phyloP scores from a whole-genome alignment of 345 rosid species.

The Salix purpurea region DNA sequence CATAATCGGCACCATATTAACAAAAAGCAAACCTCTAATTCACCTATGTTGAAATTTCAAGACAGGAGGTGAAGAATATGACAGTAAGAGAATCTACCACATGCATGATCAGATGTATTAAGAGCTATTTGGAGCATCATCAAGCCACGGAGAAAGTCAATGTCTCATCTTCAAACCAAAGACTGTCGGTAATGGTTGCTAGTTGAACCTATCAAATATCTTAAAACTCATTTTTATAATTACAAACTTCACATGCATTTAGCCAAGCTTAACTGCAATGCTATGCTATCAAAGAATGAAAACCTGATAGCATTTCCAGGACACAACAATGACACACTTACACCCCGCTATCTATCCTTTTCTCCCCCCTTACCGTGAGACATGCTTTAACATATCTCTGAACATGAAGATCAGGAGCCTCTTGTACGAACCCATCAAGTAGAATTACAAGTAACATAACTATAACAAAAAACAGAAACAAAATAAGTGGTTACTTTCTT shows the following conservation, averaged over 20 bases:
- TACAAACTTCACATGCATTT: background rate
- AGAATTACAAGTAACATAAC: too few relatives aligned
- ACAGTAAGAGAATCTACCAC: background rate
- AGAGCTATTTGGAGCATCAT: background rate
- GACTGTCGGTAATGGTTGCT: background rate
- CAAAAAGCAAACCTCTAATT: background rate
- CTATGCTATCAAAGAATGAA: background rate
- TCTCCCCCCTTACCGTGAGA: too few relatives aligned
- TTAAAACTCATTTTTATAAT: background rate
- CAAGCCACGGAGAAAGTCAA: background rate
- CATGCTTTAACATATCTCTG: too few relatives aligned
- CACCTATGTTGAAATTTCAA: background rate
- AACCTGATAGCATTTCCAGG: background rate
- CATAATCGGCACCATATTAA: background rate
- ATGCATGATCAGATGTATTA: background rate
- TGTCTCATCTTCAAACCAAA: background rate
- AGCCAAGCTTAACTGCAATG: background rate
- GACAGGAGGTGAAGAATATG: background rate
- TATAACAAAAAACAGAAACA: background rate
- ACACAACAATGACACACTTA: background rate
- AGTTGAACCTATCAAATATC: background rate
- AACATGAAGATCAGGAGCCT: too few relatives aligned
- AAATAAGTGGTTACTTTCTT: constrained; percentile 58
- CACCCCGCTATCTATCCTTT: too few relatives aligned
- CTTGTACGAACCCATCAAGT: too few relatives aligned